Base-by-base conservation (phyloP, 139 green algal genomes). In the Chlamydomonas incerta region DNA sequence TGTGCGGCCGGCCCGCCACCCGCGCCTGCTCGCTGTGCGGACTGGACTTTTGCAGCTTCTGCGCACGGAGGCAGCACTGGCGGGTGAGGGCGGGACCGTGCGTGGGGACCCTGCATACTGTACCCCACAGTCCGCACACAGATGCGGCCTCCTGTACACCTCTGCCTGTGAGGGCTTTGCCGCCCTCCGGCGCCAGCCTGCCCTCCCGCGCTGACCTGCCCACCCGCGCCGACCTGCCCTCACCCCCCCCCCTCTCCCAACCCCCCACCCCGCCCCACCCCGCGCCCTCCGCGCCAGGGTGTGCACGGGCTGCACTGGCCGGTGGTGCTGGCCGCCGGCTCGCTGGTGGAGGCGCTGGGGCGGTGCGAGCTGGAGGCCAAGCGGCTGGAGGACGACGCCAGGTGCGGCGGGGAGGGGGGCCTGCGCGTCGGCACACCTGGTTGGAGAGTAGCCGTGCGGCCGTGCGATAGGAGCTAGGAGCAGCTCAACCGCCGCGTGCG, bases 1-100 rank as follows among this genome's bases (percentile, higher is more conserved):
- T 97, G 66, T 98, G 96, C 87, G 57, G 92, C 20, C 85, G 96
- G 11, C 96, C 96, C 3, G 93, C 95, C 55, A 98, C 92, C 26
- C 81, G 87, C 57, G 20, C 72, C 46, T 93, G 89, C 74, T 88
- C 65, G 34, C 72, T 86, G 18, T 93, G 89, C 66, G 24, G 33
- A 24, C 77, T 85, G 69, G 58, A 72, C 69, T 88, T 93, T 76
- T 98, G 95, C 82, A 95, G 96, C 69, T 97, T 98, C 81, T 98
- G 95, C 88, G 94, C 92, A 2, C 88, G 96, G 29, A 94, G 95
- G 74, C 90, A 90, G 65, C 95, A 98, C 89, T 97, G 94, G 93
- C 96, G 63, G 80, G 80, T 77, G 55, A 24, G 74, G n/a, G n/a
- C n/a, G n/a, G n/a, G n/a, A n/a, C n/a, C n/a, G n/a, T n/a, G n/a